Base-by-base conservation (phyloP, 129 eudicot species). In the Erigeron canadensis region DNA sequence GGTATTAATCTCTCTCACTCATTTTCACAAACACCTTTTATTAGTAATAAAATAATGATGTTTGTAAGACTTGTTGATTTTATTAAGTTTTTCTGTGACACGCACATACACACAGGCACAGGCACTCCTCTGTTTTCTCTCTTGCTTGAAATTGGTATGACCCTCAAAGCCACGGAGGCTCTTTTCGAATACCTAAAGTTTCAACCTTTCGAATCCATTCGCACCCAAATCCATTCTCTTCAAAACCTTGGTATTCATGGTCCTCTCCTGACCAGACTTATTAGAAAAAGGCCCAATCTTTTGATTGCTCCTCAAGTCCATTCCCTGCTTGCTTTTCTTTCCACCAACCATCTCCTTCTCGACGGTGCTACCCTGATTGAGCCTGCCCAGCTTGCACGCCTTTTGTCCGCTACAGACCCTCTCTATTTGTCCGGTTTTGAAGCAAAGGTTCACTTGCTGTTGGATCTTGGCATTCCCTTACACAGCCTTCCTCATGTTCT, bases 111-210 rank as follows among this genome's bases (percentile, higher is more conserved):
- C 34, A 28, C 73, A n/a, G n/a, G n/a, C n/a, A 51, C 82, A 88
- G 93, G 82, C 70, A 72, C 70, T 72, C 61, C 77, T 75, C 80
- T 86, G 28, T 80, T 87, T 11, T 65, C 88, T 1, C 73, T 86
- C 65, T 77, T 94, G 58, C 90, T 70, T 74, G 87, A 81, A 61
- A 67, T 94, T 74, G 98, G 98, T n/a, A 55, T 94, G 22, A 80
- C 69, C 69, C 77, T 73, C 60, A 89, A 72, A 54, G 90, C 57
- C 55, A 65, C 77, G 15, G 69, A 84, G 43, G 39, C 72, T 12
- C 75, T 87, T 67, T 47, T 87, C 48, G 73, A 73, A 17, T 86
- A 34, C 63, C 78, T 87, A 39, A 82, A 75, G 60, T 34, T 73
- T n/a, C 75, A 71, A 1, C 80, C 92, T 44, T 76, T 87, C 13